A percentile compares a stretch with the other conserved stretches of the same genome.
phyloP scores from a whole-genome alignment of 768 basidiomycete species.

The Trametes punicea region DNA sequence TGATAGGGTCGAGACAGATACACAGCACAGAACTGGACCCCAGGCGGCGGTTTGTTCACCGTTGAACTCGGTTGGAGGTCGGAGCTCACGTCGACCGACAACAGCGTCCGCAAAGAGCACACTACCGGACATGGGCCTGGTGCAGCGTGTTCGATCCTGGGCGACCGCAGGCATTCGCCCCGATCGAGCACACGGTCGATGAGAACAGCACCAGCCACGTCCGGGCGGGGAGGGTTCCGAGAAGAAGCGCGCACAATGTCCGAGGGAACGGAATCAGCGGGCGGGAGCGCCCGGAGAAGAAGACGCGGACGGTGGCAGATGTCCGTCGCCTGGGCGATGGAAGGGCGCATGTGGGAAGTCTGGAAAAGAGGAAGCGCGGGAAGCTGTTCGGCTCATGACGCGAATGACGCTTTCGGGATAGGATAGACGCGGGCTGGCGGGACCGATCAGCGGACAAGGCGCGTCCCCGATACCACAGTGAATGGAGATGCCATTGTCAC shows the following conservation, averaged over 20 bases:
- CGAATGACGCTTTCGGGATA: conserved; percentile 8
- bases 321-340: conserved; percentile 20
- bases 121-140: not conserved
- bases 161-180: no score
- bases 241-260: conserved; percentile 11
- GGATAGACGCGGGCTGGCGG: conserved; percentile 10
- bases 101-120: not conserved
- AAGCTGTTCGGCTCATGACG: conserved; percentile 7
- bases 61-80: not conserved
- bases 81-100: not conserved
- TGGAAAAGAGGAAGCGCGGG: conserved; percentile 9
- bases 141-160: not conserved
- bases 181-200: conserved; percentile 2
- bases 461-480: conserved; percentile 1
- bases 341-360: conserved; percentile 1
- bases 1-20: no score
- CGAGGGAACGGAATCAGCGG: conserved; percentile 6
- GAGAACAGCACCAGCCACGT: not conserved
- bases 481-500: not conserved
- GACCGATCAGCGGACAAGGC: conserved; percentile 20
- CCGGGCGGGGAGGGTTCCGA: not conserved
- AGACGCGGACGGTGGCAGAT: conserved; percentile 13
- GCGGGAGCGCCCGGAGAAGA: not conserved
- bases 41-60: not conserved
- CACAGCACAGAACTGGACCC: no score